phyloP scores from a whole-genome alignment of 768 basidiomycete species.

The Trametes gibbosa region DNA sequence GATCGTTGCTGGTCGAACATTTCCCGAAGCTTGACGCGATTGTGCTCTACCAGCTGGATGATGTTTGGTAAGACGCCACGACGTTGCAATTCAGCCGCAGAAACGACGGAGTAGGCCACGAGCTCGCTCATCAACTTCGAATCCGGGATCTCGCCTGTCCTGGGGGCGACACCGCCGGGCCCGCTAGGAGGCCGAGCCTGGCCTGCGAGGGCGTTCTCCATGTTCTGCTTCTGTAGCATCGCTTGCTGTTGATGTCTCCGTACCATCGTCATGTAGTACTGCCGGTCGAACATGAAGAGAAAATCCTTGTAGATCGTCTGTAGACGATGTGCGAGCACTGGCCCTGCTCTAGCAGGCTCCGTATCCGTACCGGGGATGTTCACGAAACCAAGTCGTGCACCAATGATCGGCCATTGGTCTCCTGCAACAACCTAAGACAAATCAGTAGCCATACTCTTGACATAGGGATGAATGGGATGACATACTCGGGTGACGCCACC shows the following conservation, averaged over 20 bases:
- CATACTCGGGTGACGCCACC: constrained; percentile 51
- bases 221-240: not conserved
- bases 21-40: constrained; percentile 39
- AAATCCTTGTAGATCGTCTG: constrained; percentile 59
- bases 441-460: not conserved
- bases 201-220: not conserved
- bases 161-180: not conserved
- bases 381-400: constrained; percentile 62
- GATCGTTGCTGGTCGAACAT: constrained; percentile 18
- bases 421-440: constrained; percentile 19
- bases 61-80: constrained; percentile 47
- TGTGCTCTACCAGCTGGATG: constrained; percentile 54
- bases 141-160: constrained; percentile 16
- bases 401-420: constrained; percentile 65
- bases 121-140: constrained; percentile 43
- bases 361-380: constrained; percentile 59
- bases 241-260: not conserved
- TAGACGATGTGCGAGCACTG: constrained; percentile 58
- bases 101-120: constrained; percentile 45
- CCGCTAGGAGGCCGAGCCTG: not conserved
- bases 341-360: constrained; percentile 62
- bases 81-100: constrained; percentile 50
- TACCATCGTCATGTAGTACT: constrained; percentile 18
- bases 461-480: not conserved
- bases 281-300: constrained; percentile 53